These are phyloP conservation scores for Nemania sp. DNA, from an alignment of 2,329 filamentous ascomycete genomes.

Conservation along the genomic window DNA sequence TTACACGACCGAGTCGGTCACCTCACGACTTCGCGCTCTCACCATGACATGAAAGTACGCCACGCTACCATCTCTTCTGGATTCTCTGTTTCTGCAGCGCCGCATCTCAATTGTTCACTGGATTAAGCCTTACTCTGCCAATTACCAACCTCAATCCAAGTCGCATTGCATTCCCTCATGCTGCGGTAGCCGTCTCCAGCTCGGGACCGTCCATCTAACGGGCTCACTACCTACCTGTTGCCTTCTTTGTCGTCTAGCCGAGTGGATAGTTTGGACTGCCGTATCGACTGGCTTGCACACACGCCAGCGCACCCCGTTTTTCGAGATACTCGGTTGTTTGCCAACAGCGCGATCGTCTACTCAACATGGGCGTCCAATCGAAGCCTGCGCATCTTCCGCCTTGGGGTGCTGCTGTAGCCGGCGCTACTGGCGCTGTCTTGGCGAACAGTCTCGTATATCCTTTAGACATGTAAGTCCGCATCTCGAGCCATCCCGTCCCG, in stretches of 20 bases:
- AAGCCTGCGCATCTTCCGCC: constrained; percentile 77
- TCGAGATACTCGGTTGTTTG: constrained; percentile 1
- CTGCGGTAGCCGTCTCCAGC: constrained; percentile 25
- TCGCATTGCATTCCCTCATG: constrained; percentile 14
- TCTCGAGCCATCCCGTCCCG: constrained; percentile 24
- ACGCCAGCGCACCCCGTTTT: constrained; percentile 2
- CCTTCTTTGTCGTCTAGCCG: constrained; percentile 1
- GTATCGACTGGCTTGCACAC: constrained; percentile 11
- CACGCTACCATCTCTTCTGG: background rate
- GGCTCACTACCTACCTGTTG: constrained; percentile 20
- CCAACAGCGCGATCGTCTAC: constrained; percentile 5
- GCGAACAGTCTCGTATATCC: constrained; percentile 97
- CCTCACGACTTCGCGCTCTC: constrained; percentile 20
- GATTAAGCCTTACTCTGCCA: constrained; percentile 8
- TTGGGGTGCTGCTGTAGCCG: constrained; percentile 91
- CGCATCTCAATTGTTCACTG: constrained; percentile 4
- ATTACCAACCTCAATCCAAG: constrained; percentile 7
- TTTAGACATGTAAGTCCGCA: constrained; percentile 79
- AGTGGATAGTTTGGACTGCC: background rate
- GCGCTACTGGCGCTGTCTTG: constrained; percentile 88
- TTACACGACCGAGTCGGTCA: constrained; percentile 23
- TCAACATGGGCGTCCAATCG: constrained; percentile 57
- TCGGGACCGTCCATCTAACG: constrained; percentile 28
- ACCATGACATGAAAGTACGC: constrained; percentile 15
- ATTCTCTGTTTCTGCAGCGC: background rate